Base-by-base conservation (phyloP, 805 yeast species). In the Millerago galiae region DNA sequence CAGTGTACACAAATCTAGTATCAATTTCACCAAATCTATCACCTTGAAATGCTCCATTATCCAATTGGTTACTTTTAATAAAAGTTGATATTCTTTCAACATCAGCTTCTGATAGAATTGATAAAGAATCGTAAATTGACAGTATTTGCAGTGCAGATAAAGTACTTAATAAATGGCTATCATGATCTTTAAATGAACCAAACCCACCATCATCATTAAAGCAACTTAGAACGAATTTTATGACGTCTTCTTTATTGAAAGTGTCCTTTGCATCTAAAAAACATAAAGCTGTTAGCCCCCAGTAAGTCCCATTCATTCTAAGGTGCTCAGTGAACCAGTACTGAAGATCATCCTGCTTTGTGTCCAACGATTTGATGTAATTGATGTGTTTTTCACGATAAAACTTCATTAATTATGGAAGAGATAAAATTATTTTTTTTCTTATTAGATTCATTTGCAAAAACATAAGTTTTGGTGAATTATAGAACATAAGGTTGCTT, bases 1-100 rank as follows among this genome's bases (percentile, higher is more conserved):
- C 95, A 9, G 81, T 82, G 56, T 88, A 93, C 0, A 85, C 83
- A 60, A 93, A 93, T 44, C 99, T 70, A 0, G 97, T 84, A 57
- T 93, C 99, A 2, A 88, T 75, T 59, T 91, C 98, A 6, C 97
- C 97, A 60, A 83, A 91, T 37, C 75, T 60, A 58, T 93, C 99
- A 7, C 99, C 99, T 55, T 77, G 81, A 50, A 90, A 85, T 3
- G 90, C 79, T 0, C 99, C 98, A 43, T 67, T 65, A 0, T 49
- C 48, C 17, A 68, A 43, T 43, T 67, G 72, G 36, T 66, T 60
- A 0, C 48, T 30, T 44, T 52, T 47, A 53, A 70, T 60, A 61
- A 77, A 65, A 11, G 55, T 33, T n/a, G 67, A 61, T 44, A 70
- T 54, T 42, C 55, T 49, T 3, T 56, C 60, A 41, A 57, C 50